Percentiles rank a stretch among this genome's conserved stretches.
Evolutionary conservation across 164 flowering plant species (phyloP).

Genomic region (Sedum album): DNA sequence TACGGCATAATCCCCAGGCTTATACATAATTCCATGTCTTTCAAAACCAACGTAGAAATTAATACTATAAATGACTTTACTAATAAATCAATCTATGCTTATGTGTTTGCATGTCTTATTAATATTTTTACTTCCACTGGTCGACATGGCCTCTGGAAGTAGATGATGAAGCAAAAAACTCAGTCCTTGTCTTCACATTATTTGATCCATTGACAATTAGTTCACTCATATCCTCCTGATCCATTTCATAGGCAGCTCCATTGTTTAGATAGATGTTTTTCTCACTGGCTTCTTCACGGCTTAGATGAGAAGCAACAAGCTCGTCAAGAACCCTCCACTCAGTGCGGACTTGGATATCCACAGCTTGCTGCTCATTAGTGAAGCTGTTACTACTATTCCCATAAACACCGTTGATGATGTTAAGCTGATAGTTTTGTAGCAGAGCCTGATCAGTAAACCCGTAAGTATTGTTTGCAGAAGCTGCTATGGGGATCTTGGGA

Average conservation of each 20-base stretch:
- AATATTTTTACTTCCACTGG: conserved; percentile 58
- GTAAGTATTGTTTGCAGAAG: conserved; percentile 32
- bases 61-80: neutral
- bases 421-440: conserved; percentile 30
- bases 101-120: neutral
- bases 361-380: conserved; percentile 30
- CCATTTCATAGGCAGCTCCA: conserved; percentile 24
- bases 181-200: conserved; percentile 31
- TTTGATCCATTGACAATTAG: conserved; percentile 20
- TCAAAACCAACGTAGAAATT: neutral
- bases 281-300: conserved; percentile 46
- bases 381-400: conserved; percentile 11
- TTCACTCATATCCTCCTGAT: conserved; percentile 36
- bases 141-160: conserved; percentile 52
- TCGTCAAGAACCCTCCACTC: conserved; percentile 89
- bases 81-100: neutral
- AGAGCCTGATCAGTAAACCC: conserved; percentile 36
- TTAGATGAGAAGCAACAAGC: conserved; percentile 88
- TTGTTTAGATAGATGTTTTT: conserved; percentile 29
- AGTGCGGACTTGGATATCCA: conserved; percentile 57
- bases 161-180: conserved; percentile 39
- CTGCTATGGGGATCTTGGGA: conserved; percentile 40
- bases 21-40: neutral
- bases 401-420: conserved; percentile 21
- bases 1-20: neutral